Evolutionary conservation across 441 rosid species (phyloP), one percentile per base, ranked within the genome.

Genomic region (Erysimum pusillum): DNA sequence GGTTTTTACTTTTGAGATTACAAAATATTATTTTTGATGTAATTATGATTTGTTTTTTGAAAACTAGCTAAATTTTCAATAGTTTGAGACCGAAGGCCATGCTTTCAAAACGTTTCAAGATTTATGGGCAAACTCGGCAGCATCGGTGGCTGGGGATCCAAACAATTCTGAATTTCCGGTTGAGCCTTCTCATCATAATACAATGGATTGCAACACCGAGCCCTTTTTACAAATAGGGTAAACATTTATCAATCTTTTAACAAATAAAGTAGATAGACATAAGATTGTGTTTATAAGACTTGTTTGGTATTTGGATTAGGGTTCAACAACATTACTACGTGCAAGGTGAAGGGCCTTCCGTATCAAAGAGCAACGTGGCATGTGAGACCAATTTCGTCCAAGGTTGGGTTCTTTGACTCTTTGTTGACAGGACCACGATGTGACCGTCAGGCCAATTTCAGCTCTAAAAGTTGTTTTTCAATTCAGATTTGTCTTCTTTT

Each of bases 371-470:
- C 36, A 71, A 77, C 52, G 71, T 80, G 81, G 82, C 79, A 34
- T 63, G 73, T 68, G 94, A 87, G 81, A 89, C 96, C 70, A 89
- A 87, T 82, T 85, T 89, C 91, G 80, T 87, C 72, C 87, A 91
- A 31, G 92, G 91, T 72, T 91, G 97, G 97, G 82, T 87, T 64
- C 81, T 87, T 64, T 88, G 82, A 87, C 25, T 52, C 35, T 57
- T 52, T 41, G 68, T 77, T 71, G 63, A 71, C 46, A 57, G 14
- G 9, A 64, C 70, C 60, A 35, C 51, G 10, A 64, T 65, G 56
- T 65, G 36, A 71, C 32, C 14, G 31, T 64, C 71, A 17, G 22
- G 42, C 67, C 67, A 56, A 35, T 54, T 63, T 41, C 57, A 75
- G 74, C 57, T 52, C 48, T 60, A 17, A n/a, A n/a, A 64, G 41